Percentiles rank a stretch among this genome's conserved stretches.
Evolutionary conservation across 1,284 basidiomycete species (phyloP).

Genomic region (Malassezia psittaci): DNA sequence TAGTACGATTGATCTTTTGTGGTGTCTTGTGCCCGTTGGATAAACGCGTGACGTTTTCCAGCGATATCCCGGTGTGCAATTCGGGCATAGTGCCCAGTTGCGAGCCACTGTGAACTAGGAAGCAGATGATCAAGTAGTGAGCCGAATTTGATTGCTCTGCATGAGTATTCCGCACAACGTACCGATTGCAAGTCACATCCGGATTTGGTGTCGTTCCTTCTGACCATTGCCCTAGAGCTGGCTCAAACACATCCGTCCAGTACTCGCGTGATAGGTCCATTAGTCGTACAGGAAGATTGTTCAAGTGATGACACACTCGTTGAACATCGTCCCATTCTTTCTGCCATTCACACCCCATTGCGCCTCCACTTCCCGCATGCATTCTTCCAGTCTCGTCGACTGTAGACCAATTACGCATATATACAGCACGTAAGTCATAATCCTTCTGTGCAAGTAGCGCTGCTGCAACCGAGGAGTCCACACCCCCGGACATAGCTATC

Average conservation of each 20-base stretch:
- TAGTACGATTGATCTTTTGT: conserved; percentile 91
- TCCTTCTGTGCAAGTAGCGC: conserved; percentile 24
- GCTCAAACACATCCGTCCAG: conserved; percentile 41
- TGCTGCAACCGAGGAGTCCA: conserved; percentile 62
- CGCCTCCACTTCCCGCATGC: conserved; percentile 43
- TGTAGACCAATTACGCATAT: conserved; percentile 80
- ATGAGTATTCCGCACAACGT: conserved; percentile 16
- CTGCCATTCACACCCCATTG: conserved; percentile 77
- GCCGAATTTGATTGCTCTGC: conserved; percentile 86
- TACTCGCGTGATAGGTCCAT: conserved; percentile 33
- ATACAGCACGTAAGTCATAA: conserved; percentile 69
- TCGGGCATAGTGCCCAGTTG: conserved; percentile 80
- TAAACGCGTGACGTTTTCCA: not conserved
- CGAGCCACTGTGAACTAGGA: conserved; percentile 53
- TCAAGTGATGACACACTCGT: conserved; percentile 60
- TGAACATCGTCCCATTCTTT: conserved; percentile 86
- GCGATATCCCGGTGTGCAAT: conserved; percentile 50
- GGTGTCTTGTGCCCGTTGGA: conserved; percentile 29
- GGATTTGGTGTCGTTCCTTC: conserved; percentile 65
- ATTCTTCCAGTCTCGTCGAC: conserved; percentile 56
- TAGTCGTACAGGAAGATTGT: conserved; percentile 55
- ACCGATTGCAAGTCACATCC: conserved; percentile 86
- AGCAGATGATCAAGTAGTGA: conserved; percentile 58
- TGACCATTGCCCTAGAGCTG: conserved; percentile 33
- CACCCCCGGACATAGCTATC: conserved; percentile 89